These are phyloP conservation scores for Penstemon barbatus DNA, from an alignment of 257 asterid species.

Conservation along the genomic window DNA sequence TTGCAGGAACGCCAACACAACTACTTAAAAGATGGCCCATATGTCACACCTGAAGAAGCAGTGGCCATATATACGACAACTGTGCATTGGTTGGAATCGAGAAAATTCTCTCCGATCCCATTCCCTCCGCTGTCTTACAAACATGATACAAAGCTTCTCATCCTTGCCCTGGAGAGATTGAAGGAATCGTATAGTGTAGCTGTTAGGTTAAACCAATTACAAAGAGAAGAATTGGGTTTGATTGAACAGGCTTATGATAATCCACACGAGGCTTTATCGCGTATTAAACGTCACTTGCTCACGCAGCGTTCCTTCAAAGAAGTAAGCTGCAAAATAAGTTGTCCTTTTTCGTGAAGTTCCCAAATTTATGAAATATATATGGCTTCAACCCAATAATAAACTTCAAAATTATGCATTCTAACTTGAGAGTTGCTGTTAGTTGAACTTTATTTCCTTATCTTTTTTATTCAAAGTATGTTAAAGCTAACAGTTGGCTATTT, in stretches of 20 bases:
- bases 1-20: conserved; percentile 94
- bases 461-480: background rate
- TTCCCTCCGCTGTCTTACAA: conserved; percentile 97
- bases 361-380: too few relatives aligned
- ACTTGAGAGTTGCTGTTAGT: background rate
- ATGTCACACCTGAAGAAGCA: conserved; percentile 99
- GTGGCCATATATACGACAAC: conserved; percentile 98
- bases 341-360: background rate
- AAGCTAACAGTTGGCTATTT: conserved; percentile 29
- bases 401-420: too few relatives aligned
- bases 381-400: too few relatives aligned
- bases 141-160: conserved; percentile 95
- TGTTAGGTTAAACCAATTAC: conserved; percentile 89
- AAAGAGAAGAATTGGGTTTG: conserved; percentile 94
- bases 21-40: conserved; percentile 94
- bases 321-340: conserved; percentile 44
- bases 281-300: conserved; percentile 95
- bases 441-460: background rate
- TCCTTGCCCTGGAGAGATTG: conserved; percentile 94
- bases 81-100: conserved; percentile 98
- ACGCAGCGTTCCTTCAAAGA: conserved; percentile 99
- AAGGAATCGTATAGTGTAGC: conserved; percentile 99
- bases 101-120: conserved; percentile 95
- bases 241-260: conserved; percentile 99
- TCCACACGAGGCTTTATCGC: conserved; percentile 96